Percentiles rank a stretch among this genome's conserved stretches.
Evolutionary conservation across 257 asterid species (phyloP).

Genomic region (Verbena officinalis): DNA sequence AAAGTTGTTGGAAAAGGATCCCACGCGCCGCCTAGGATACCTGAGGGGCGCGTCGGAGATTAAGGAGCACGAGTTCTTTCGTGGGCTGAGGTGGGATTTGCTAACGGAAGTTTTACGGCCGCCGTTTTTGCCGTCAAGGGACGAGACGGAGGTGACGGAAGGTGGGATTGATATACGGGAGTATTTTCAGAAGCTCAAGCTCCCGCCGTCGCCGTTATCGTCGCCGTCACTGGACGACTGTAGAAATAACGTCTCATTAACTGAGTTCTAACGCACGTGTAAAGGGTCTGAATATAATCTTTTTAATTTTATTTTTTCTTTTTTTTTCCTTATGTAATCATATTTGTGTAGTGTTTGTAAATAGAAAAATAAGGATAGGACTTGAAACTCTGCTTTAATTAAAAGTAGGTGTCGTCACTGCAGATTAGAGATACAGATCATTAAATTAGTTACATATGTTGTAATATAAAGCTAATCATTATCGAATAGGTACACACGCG

Average conservation of each 20-base stretch:
- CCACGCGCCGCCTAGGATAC: constrained; percentile 88
- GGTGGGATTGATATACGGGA: constrained; percentile 51
- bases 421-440: constrained; percentile 26
- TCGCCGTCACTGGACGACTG: constrained; percentile 66
- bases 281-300: constrained; percentile 34
- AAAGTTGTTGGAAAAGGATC: constrained; percentile 70
- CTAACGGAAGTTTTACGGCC: constrained; percentile 75
- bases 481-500: constrained; percentile 24
- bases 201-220: constrained; percentile 66
- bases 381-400: constrained; percentile 37
- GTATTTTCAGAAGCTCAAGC: constrained; percentile 53
- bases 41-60: constrained; percentile 67
- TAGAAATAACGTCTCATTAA: constrained; percentile 40
- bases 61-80: constrained; percentile 69
- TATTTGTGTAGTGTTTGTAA: constrained; percentile 18
- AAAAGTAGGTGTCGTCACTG: constrained; percentile 34
- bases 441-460: constrained; percentile 27
- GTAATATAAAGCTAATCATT: constrained; percentile 29
- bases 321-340: background rate
- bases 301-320: background rate
- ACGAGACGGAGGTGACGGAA: constrained; percentile 41
- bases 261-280: constrained; percentile 76
- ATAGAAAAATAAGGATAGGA: constrained; percentile 39
- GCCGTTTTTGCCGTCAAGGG: constrained; percentile 68
- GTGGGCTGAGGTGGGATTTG: constrained; percentile 71